These are phyloP conservation scores for Pseudogymnoascus sp. DNA, from an alignment of 2,329 filamentous ascomycete species.

Conservation along the genomic window DNA sequence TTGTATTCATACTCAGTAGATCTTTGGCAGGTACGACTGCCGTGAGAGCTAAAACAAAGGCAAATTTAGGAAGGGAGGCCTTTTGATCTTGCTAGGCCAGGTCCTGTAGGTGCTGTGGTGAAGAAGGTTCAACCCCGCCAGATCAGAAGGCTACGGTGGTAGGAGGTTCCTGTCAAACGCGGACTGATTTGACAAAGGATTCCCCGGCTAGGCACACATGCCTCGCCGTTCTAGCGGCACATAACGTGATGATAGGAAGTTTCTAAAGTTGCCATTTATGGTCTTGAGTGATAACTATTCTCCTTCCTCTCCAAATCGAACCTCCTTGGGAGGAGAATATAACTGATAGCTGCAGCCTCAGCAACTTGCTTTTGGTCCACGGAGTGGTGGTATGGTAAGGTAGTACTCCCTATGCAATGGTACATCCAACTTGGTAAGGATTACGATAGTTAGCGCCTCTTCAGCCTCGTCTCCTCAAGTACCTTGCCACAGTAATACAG, in stretches of 20 bases:
- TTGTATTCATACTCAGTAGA: slow-evolving; percentile 66
- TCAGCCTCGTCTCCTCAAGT: slow-evolving; percentile 7
- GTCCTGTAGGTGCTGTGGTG: background rate
- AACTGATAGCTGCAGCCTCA: background rate
- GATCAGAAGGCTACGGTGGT: background rate
- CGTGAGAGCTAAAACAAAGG: background rate
- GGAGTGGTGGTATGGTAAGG: background rate
- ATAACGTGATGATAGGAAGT: background rate
- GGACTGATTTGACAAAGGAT: background rate
- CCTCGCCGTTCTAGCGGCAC: background rate
- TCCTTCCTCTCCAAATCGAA: background rate
- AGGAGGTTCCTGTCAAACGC: background rate
- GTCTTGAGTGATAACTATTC: background rate
- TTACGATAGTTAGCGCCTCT: background rate
- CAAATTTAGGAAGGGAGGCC: background rate
- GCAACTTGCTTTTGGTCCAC: background rate
- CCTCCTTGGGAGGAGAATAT: background rate
- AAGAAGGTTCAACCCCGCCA: background rate
- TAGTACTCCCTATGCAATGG: background rate
- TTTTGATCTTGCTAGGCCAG: background rate
- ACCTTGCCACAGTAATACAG: background rate
- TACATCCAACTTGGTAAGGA: background rate
- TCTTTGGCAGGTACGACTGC: slow-evolving; percentile 1
- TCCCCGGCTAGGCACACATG: background rate
- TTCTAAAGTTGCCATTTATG: background rate